Base-by-base conservation (phyloP, 805 yeast species). In the Jamesozyma piceae region DNA sequence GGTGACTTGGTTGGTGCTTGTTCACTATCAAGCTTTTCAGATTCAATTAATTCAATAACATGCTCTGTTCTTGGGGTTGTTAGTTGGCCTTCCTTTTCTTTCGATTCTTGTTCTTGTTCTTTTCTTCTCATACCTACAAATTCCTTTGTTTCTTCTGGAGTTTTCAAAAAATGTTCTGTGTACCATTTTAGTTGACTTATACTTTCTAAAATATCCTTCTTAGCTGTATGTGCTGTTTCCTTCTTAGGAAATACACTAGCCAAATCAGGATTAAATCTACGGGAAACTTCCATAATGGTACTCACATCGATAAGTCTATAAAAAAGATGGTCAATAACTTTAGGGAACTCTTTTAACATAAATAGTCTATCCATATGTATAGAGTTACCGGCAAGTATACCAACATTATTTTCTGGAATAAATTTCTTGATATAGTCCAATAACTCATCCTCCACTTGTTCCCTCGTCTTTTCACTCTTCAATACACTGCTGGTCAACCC, bases 221-320 rank as follows among this genome's bases (percentile, higher is more conserved):
- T 75, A 0, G 99, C 98, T 0, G 97, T 90, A 62, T 92, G 99
- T 1, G 73, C 72, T 18, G 74, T 71, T 38, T 64, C 65, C 63
- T 94, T 92, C 62, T 68, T 5, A 90, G 97, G 50, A 65, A 68
- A 43, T 53, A 56, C 44, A 19, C 60, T 60, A 64, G 81, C 69
- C 39, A 88, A 63, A 3, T 61, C 65, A 1, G 84, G 82, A 58
- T 86, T 86, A 57, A 83, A 89, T 54, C 97, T 77, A 37, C 65
- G 68, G 1, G 89, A 82, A 14, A 88, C 64, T 62, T 92, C 98
- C 73, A 78, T 75, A 37, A 92, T 66, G 1, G 88, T 69, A n/a
- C 94, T 80, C 14, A 92, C 98, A 56, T 92, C 99, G 33, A 92
- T 74, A 32, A 89, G 71, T 42, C 99, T 73, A 59, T 92, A 92